phyloP scores from a whole-genome alignment of 345 rosid species.

The Erysimum cheiranthoides region DNA sequence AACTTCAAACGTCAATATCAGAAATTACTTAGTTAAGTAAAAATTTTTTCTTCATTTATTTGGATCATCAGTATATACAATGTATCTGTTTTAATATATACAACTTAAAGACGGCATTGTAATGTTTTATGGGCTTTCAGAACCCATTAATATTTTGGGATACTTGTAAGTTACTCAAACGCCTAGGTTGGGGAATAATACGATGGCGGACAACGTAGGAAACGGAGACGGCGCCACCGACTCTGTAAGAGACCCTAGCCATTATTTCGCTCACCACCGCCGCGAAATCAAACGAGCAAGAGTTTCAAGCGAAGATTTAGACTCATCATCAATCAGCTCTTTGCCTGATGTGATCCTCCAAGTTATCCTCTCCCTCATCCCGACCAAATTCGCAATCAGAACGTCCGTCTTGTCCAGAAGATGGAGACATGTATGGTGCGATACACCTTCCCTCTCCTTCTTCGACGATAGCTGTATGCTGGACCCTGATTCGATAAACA shows the following conservation, averaged over 20 bases:
- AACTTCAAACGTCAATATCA: too few species aligned
- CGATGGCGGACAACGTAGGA: not conserved
- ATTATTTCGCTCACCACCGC: not conserved
- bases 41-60: too few species aligned
- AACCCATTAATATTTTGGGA: not conserved
- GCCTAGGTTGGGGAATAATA: not conserved
- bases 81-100: too few species aligned
- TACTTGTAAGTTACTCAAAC: too few species aligned
- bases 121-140: too few species aligned
- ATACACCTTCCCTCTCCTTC: slow-evolving; percentile 22
- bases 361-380: not conserved
- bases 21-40: too few species aligned
- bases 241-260: not conserved
- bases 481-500: not conserved
- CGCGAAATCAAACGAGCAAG: not conserved
- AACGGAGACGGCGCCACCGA: not conserved
- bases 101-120: too few species aligned
- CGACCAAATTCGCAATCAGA: slow-evolving; percentile 18
- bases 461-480: not conserved
- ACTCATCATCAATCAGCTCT: slow-evolving; percentile 1
- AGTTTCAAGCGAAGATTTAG: not conserved
- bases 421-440: slow-evolving; percentile 33
- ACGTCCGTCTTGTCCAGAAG: slow-evolving; percentile 29
- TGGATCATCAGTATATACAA: too few species aligned
- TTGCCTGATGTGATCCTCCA: slow-evolving; percentile 23